Evolutionary conservation across 371 early-diverging fungal species (phyloP).

Genomic region (Syncephalis plumigaleata): DNA sequence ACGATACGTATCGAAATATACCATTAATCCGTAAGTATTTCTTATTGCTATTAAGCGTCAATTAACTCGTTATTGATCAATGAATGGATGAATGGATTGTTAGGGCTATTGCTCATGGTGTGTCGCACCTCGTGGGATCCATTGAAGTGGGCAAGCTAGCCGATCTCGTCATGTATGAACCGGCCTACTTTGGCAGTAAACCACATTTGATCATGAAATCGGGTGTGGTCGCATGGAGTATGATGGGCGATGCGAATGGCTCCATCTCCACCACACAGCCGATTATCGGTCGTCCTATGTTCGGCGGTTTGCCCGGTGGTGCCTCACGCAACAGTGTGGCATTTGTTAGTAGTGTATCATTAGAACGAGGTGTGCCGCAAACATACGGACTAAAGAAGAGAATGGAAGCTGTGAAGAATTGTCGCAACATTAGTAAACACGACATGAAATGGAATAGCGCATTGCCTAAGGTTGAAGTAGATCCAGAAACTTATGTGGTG

Average conservation of each 20-base stretch:
- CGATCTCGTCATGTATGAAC: conserved; percentile 70
- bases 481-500: conserved; percentile 82
- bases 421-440: conserved; percentile 54
- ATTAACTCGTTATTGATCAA: not conserved
- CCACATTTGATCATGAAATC: conserved; percentile 73
- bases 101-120: conserved; percentile 64
- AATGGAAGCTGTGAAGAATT: conserved; percentile 50
- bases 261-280: conserved; percentile 87
- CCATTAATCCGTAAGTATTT: conserved; percentile 60
- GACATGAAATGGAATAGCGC: conserved; percentile 71
- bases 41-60: too few species aligned
- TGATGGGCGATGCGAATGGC: conserved; percentile 82
- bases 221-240: conserved; percentile 62
- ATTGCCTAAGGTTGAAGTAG: conserved; percentile 58
- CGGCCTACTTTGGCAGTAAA: conserved; percentile 75
- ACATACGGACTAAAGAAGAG: conserved; percentile 47
- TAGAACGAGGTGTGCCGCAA: conserved; percentile 28
- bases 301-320: conserved; percentile 39
- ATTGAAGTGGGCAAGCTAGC: conserved; percentile 85
- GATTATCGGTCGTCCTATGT: conserved; percentile 66
- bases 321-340: conserved; percentile 35
- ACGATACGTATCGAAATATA: conserved; percentile 88
- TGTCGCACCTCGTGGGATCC: conserved; percentile 78
- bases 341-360: conserved; percentile 63
- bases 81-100: conserved; percentile 20